Conservation (phyloP, 1,284 basidiomycete species). For the Ustilago nuda region DNA sequence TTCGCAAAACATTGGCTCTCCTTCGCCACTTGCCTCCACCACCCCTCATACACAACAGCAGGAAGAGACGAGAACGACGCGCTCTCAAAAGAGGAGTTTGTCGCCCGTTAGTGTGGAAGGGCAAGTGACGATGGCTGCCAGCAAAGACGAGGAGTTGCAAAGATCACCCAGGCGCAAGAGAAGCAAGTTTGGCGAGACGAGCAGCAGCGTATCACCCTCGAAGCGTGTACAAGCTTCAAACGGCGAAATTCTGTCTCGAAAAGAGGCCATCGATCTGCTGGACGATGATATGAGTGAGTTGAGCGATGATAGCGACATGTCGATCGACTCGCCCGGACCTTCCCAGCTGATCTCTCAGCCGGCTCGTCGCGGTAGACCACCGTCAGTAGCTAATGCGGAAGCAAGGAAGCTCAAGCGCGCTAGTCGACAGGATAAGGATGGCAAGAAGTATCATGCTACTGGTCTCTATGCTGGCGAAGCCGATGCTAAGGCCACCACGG, state of each 20-base stretch:
- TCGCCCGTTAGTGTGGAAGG: not conserved
- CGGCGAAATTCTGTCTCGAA: not conserved
- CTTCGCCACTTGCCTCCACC: not conserved
- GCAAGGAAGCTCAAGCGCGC: constrained; percentile 29
- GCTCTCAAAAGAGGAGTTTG: constrained; percentile 25
- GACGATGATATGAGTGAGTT: constrained; percentile 37
- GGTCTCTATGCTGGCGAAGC: constrained; percentile 49
- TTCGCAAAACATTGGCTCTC: not conserved
- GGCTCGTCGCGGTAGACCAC: constrained; percentile 14
- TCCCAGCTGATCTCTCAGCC: constrained; percentile 16
- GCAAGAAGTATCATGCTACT: constrained; percentile 31
- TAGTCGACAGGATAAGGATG: constrained; percentile 34
- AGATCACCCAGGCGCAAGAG: constrained; percentile 23
- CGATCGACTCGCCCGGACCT: constrained; percentile 16
- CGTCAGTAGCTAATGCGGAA: constrained; percentile 5
- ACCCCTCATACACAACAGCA: constrained; percentile 3
- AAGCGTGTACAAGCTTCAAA: not conserved
- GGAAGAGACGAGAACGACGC: not conserved
- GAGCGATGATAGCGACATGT: constrained; percentile 33
- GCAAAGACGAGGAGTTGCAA: not conserved
- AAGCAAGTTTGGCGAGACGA: constrained; percentile 15
- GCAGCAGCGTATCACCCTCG: not conserved
- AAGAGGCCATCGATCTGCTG: constrained; percentile 29
- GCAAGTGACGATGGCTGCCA: not conserved
- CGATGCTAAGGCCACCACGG: constrained; percentile 33